These are phyloP conservation scores for Colletotrichum sp. DNA, from an alignment of 2,329 filamentous ascomycete species.

Conservation along the genomic window DNA sequence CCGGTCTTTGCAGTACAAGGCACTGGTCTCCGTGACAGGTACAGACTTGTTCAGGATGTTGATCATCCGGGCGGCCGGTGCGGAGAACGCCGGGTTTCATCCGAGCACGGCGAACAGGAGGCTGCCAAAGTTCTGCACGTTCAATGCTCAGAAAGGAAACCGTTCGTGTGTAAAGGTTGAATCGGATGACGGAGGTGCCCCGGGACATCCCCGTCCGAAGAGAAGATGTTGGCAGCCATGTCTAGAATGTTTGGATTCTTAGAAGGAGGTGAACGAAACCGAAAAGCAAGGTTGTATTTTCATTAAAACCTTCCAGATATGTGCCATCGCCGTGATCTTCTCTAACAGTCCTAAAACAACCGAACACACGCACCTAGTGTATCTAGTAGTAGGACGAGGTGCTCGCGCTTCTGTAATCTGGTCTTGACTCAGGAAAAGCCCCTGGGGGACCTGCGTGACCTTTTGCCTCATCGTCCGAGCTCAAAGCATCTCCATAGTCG, in stretches of 20 bases:
- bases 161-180: background rate
- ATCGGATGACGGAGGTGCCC: background rate
- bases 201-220: background rate
- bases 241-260: background rate
- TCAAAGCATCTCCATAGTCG: slow-evolving; percentile 35
- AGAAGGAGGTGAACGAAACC: background rate
- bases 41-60: background rate
- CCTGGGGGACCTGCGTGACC: slow-evolving; percentile 43
- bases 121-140: background rate
- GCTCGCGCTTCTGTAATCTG: slow-evolving; percentile 43
- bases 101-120: background rate
- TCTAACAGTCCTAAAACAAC: background rate
- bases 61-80: background rate
- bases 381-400: slow-evolving; percentile 39
- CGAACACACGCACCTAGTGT: background rate
- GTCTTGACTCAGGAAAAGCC: slow-evolving; percentile 54
- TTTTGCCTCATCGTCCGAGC: slow-evolving; percentile 43
- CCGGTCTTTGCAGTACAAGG: background rate
- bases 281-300: slow-evolving; percentile 11
- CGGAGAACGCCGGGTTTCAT: background rate
- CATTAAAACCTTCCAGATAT: background rate
- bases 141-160: background rate
- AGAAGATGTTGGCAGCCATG: background rate
- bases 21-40: background rate
- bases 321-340: background rate